Percentiles rank a stretch among this genome's conserved stretches.
Evolutionary conservation across 176 grass and related monocot genomes (phyloP).

Genomic region (Elymus sibiricus): DNA sequence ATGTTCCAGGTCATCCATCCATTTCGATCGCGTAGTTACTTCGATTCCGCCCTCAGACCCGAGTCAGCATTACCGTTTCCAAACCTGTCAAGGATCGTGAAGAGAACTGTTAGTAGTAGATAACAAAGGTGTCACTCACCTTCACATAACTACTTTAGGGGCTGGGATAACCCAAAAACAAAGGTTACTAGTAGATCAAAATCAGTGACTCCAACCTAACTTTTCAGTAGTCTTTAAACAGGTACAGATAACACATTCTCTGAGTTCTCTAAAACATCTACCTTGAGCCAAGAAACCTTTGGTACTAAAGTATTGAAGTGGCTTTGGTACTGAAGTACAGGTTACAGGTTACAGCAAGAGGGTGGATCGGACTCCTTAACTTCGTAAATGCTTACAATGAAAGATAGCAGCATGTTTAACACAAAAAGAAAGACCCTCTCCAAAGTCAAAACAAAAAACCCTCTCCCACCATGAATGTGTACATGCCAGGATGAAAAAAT

Average conservation of each 20-base stretch:
- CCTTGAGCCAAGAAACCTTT: not conserved
- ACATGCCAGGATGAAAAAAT: not conserved
- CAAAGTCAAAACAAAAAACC: too few species aligned
- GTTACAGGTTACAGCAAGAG: too few species aligned
- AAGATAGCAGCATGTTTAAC: not conserved
- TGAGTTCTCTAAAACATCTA: not conserved
- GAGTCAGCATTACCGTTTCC: not conserved
- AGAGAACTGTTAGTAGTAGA: not conserved
- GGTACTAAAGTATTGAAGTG: too few species aligned
- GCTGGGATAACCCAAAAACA: not conserved
- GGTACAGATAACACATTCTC: not conserved
- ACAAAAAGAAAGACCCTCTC: not conserved
- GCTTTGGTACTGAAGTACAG: not conserved
- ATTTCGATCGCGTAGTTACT: not conserved
- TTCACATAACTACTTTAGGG: not conserved
- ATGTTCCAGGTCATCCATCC: too few species aligned
- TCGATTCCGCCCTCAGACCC: constrained; percentile 24
- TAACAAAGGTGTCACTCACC: too few species aligned
- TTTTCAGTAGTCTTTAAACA: not conserved
- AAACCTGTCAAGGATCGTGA: constrained; percentile 10
- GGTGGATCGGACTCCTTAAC: too few species aligned
- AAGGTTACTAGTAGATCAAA: not conserved
- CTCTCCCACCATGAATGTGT: not conserved
- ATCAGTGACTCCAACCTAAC: not conserved
- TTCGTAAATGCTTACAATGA: not conserved